Conservation (phyloP, 345 rosid genomes). For the Lagerstroemia speciosa region DNA sequence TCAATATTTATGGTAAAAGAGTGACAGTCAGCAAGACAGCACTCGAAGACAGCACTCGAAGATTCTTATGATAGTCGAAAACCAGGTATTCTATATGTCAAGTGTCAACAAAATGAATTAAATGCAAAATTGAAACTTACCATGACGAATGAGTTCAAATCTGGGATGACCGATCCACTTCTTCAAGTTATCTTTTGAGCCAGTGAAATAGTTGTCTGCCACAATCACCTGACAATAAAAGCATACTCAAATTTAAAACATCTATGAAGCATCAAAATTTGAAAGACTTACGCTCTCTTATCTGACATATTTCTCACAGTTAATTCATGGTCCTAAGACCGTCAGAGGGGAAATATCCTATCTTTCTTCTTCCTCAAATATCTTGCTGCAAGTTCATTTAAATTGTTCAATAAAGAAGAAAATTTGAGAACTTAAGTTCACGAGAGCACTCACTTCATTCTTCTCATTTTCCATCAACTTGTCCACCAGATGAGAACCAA, state of each 20-base stretch:
- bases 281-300: not conserved
- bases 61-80: not conserved
- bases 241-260: not conserved
- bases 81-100: not conserved
- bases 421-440: not conserved
- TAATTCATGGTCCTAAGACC: too few species aligned
- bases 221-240: constrained; percentile 52
- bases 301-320: too few species aligned
- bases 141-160: constrained; percentile 94
- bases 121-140: constrained; percentile 19
- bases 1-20: not conserved
- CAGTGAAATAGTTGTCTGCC: constrained; percentile 86
- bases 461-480: constrained; percentile 88
- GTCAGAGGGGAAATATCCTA: too few species aligned
- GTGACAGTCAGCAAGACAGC: not conserved
- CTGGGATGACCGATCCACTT: constrained; percentile 97
- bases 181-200: constrained; percentile 79
- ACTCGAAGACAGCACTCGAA: not conserved
- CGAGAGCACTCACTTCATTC: constrained; percentile 28
- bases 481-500: constrained; percentile 95
- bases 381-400: not conserved
- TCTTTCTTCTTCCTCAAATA: too few species aligned
- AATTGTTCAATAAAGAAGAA: not conserved
- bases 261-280: not conserved
- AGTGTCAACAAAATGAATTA: not conserved